Evolutionary conservation across 108 stramenopile species (phyloP).

Genomic region (Nitzschia putrida): DNA sequence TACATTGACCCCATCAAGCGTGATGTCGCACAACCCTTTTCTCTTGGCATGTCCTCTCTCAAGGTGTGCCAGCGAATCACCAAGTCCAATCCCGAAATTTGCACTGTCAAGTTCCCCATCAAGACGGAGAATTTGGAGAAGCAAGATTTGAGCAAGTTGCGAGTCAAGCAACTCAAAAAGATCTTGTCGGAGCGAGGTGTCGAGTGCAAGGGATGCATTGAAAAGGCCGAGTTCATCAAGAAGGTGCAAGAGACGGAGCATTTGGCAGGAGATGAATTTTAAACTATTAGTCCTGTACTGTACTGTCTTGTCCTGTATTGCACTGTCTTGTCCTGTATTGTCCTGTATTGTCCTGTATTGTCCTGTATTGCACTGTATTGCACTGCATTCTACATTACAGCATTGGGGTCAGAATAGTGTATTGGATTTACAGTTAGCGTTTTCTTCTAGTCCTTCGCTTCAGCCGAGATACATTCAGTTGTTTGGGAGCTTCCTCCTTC

Average conservation of each 20-base stretch:
- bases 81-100: slow-evolving; percentile 87
- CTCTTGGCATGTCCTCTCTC: slow-evolving; percentile 89
- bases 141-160: slow-evolving; percentile 92
- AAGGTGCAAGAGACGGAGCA: slow-evolving; percentile 94
- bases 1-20: slow-evolving; percentile 97
- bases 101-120: slow-evolving; percentile 92
- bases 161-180: slow-evolving; percentile 96
- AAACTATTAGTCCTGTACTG: too few species aligned
- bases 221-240: slow-evolving; percentile 99
- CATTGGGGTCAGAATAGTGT: too few species aligned
- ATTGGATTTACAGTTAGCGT: too few species aligned
- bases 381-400: too few species aligned
- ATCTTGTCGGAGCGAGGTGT: slow-evolving; percentile 96
- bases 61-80: slow-evolving; percentile 87
- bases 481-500: too few species aligned
- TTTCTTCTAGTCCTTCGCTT: too few species aligned
- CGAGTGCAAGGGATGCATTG: slow-evolving; percentile 94
- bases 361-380: too few species aligned
- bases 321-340: too few species aligned
- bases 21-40: slow-evolving; percentile 92
- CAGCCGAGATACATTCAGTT: too few species aligned
- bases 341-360: too few species aligned
- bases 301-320: too few species aligned
- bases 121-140: slow-evolving; percentile 93
- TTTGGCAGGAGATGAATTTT: slow-evolving; percentile 62